Evolutionary conservation across 495 filamentous ascomycete species (phyloP), one percentile per base, ranked within the genome.

Genomic region (Podospora appendiculata): DNA sequence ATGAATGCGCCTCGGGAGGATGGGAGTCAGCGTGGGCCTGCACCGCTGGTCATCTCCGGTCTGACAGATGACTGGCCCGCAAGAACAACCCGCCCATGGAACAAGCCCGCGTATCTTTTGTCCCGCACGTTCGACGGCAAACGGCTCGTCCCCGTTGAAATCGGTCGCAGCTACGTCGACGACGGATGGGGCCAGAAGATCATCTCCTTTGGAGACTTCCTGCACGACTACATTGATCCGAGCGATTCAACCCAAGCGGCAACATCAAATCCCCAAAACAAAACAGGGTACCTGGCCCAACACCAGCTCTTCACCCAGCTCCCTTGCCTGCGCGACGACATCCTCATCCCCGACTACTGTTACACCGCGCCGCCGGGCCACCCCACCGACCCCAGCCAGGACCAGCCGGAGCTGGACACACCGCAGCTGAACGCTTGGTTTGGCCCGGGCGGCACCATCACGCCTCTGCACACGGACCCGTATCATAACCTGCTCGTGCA

Each of bases 401-500:
- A 78, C 43, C 75, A 77, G 56, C 67, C 65, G 1, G 70, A 77
- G 47, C 66, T 79, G 4, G 74, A 78, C 10, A 68, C 71, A 4
- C 79, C 82, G 0, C 63, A 81, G 14, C 63, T 84, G n/a, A 96
- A 98, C 64, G 90, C 88, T 4, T 98, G 93, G 93, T 86, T 97
- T 49, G 93, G 93, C 0, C 93, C 93, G 0, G 70, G 81, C 0
- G 85, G 83, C 43, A 97, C 93, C 2, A 90, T 96, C 40, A 94
- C 88, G 0, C 93, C 94, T 6, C 69, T 96, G 16, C 93, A 98
- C 65, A 92, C 89, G 17, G 93, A 98, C 61, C 89, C 90, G 2
- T 90, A 96, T 62, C 87, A 96, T 60, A 98, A 98, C 59, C 80
- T 97, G 34, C 78, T 98, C 10, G 82, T 85, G 16, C 93, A 97